Percentiles rank a stretch among this genome's conserved stretches.
Evolutionary conservation across 2,329 filamentous ascomycete genomes (phyloP).

Genomic region (Fusarium sp.): DNA sequence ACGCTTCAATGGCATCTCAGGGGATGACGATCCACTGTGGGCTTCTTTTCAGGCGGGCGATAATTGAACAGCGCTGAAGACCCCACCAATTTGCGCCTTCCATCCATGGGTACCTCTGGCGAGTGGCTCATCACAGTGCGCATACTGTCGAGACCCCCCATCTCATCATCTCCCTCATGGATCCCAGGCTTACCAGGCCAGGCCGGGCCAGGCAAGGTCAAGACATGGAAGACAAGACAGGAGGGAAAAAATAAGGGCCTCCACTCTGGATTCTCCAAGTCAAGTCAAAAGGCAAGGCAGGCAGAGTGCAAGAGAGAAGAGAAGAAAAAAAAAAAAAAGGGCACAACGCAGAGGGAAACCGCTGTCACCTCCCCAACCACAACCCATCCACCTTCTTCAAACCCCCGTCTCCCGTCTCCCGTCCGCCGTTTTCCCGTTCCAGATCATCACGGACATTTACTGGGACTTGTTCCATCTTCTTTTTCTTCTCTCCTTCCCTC

Average conservation of each 20-base stretch:
- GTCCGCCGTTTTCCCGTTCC: constrained; percentile 45
- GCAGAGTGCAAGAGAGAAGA: constrained; percentile 2
- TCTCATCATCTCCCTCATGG: constrained; percentile 15
- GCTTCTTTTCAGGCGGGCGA: constrained; percentile 22
- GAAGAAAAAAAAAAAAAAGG: background rate
- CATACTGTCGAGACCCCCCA: constrained; percentile 19
- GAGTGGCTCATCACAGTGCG: constrained; percentile 34
- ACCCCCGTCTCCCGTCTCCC: constrained; percentile 44
- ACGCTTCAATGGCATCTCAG: constrained; percentile 23
- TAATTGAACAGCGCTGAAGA: constrained; percentile 33
- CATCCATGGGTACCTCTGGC: constrained; percentile 10
- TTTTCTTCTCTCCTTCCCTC: constrained; percentile 27
- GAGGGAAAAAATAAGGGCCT: constrained; percentile 41
- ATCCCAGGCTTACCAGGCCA: background rate
- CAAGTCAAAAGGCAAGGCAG: constrained; percentile 22
- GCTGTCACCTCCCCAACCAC: constrained; percentile 47
- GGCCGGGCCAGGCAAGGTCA: constrained; percentile 2
- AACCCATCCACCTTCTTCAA: constrained; percentile 33
- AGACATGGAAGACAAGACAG: background rate
- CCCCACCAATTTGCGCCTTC: constrained; percentile 33
- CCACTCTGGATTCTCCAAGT: constrained; percentile 27
- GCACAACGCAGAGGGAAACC: constrained; percentile 41
- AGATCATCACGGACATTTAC: constrained; percentile 45
- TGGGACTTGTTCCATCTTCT: constrained; percentile 38
- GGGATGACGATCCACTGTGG: constrained; percentile 39